Conservation (phyloP, 108 stramenopile genomes). For the Nitzschia sp. region DNA sequence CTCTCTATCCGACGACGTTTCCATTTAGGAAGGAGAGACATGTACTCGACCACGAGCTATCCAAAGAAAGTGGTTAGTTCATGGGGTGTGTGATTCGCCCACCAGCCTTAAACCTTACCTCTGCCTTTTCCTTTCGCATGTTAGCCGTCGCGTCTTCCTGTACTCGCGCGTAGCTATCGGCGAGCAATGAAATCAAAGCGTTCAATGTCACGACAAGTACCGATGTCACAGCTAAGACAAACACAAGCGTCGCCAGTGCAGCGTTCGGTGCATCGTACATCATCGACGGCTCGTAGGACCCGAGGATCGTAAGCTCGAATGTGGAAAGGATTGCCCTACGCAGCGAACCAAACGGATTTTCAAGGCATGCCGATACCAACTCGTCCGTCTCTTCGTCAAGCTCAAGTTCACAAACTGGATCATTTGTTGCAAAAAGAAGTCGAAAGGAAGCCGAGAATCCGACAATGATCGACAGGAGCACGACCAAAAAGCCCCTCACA, state of each 20-base stretch:
- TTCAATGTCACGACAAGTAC: slow-evolving; percentile 42
- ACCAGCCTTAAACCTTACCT: neutral
- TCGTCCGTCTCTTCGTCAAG: neutral
- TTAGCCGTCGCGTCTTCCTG: slow-evolving; percentile 42
- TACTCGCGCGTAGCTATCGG: slow-evolving; percentile 44
- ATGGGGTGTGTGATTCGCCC: neutral
- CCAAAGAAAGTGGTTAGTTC: too few relatives aligned
- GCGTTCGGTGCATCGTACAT: slow-evolving; percentile 13
- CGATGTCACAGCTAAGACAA: slow-evolving; percentile 34
- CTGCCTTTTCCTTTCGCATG: slow-evolving; percentile 37
- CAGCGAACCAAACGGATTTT: slow-evolving; percentile 29
- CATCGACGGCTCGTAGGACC: slow-evolving; percentile 33
- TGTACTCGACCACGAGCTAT: slow-evolving; percentile 42
- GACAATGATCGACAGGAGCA: slow-evolving; percentile 35
- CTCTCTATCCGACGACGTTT: slow-evolving; percentile 40
- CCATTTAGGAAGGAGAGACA: slow-evolving; percentile 35
- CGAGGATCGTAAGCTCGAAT: slow-evolving; percentile 37
- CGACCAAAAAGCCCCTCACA: slow-evolving; percentile 40
- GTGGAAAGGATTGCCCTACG: slow-evolving; percentile 35
- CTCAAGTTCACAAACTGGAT: slow-evolving; percentile 12
- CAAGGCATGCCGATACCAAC: slow-evolving; percentile 16
- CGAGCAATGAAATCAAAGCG: slow-evolving; percentile 41
- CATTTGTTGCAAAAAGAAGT: slow-evolving; percentile 26
- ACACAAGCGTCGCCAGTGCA: slow-evolving; percentile 21
- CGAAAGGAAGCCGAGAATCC: slow-evolving; percentile 43